These are phyloP conservation scores for Vitis riparia DNA, from an alignment of 164 flowering plant species.

Conservation along the genomic window DNA sequence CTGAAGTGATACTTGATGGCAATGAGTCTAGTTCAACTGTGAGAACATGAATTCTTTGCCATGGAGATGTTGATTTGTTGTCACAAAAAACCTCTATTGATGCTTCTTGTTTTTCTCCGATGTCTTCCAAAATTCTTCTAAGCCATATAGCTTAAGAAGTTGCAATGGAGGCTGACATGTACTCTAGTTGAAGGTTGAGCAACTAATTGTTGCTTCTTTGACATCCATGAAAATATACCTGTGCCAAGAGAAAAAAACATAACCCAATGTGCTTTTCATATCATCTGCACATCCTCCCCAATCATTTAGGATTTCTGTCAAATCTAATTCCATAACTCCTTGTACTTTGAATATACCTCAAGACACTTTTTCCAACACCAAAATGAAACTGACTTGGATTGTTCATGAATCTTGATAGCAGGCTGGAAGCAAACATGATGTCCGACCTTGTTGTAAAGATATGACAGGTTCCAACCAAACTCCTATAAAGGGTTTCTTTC, in stretches of 20 bases:
- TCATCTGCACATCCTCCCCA: too few relatives aligned
- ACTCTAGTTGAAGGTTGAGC: constrained; percentile 16
- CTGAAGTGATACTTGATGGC: constrained; percentile 12
- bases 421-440: too few relatives aligned
- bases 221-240: constrained; percentile 11
- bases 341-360: too few relatives aligned
- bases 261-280: too few relatives aligned
- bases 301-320: too few relatives aligned
- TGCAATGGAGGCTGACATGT: background rate
- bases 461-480: too few relatives aligned
- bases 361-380: too few relatives aligned
- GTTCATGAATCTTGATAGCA: too few relatives aligned
- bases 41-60: constrained; percentile 10
- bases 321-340: too few relatives aligned
- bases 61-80: constrained; percentile 12
- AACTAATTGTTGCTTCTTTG: constrained; percentile 12
- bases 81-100: constrained; percentile 13
- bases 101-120: background rate
- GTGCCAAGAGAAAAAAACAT: background rate
- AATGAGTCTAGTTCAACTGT: constrained; percentile 14
- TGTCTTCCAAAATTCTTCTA: constrained; percentile 2
- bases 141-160: constrained; percentile 20
- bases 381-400: too few relatives aligned
- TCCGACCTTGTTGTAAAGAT: too few relatives aligned
- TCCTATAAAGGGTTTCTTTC: too few relatives aligned